Percentiles rank a stretch among this genome's conserved stretches.
Evolutionary conservation across 345 rosid species (phyloP).

Genomic region (Camelina sativa): DNA sequence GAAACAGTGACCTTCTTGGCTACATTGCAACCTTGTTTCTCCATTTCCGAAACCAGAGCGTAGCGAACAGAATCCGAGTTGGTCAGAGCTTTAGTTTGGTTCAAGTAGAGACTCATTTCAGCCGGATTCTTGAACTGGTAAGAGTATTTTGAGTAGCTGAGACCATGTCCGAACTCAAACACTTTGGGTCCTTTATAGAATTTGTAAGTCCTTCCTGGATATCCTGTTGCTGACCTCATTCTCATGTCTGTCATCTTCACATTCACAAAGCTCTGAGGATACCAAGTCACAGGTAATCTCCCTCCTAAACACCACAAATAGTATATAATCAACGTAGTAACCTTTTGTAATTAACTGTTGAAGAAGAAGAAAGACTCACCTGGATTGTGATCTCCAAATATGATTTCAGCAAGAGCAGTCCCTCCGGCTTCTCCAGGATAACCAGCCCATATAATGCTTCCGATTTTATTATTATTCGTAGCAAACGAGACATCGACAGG

Average conservation of each 20-base stretch:
- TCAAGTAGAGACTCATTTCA: slow-evolving; percentile 45
- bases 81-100: slow-evolving; percentile 39
- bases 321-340: not conserved
- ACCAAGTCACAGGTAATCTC: slow-evolving; percentile 89
- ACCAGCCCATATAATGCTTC: slow-evolving; percentile 92
- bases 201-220: slow-evolving; percentile 90
- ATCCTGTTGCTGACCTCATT: slow-evolving; percentile 71
- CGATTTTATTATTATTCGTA: slow-evolving; percentile 54
- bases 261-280: slow-evolving; percentile 66
- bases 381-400: slow-evolving; percentile 91
- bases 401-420: slow-evolving; percentile 74
- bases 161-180: slow-evolving; percentile 76
- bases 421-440: slow-evolving; percentile 95
- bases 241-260: slow-evolving; percentile 90
- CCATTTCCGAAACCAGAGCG: slow-evolving; percentile 57
- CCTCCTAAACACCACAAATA: slow-evolving; percentile 59
- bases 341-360: too few species aligned
- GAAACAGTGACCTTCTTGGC: slow-evolving; percentile 52
- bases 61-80: slow-evolving; percentile 39
- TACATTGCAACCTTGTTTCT: slow-evolving; percentile 49
- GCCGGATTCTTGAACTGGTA: slow-evolving; percentile 50
- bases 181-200: slow-evolving; percentile 72
- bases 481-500: slow-evolving; percentile 83
- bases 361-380: slow-evolving; percentile 50
- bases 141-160: slow-evolving; percentile 71